phyloP scores from a whole-genome alignment of 495 filamentous ascomycete genomes.

The Jackrogersella minutella region DNA sequence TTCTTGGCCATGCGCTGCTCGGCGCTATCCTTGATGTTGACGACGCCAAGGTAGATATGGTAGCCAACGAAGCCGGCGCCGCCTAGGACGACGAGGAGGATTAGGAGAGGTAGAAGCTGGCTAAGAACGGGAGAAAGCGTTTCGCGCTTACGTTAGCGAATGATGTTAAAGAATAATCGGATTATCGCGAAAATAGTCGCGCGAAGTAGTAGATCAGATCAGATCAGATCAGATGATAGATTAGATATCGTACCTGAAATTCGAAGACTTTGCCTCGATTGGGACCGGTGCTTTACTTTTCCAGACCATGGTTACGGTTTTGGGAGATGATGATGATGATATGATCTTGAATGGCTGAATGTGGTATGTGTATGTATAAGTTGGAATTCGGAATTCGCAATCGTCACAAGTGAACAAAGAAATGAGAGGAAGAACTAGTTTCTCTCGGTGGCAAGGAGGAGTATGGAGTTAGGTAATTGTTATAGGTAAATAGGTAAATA shows the following conservation, averaged over 20 bases:
- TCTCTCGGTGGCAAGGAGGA: background rate
- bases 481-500: background rate
- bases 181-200: background rate
- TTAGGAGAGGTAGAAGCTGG: conserved; percentile 74
- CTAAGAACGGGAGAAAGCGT: conserved; percentile 43
- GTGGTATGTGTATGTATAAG: background rate
- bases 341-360: background rate
- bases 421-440: background rate
- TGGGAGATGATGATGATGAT: background rate
- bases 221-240: background rate
- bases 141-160: conserved; percentile 30
- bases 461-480: background rate
- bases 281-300: conserved; percentile 17
- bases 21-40: conserved; percentile 73
- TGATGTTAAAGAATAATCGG: background rate
- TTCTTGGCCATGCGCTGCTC: conserved; percentile 80
- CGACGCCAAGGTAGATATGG: conserved; percentile 73
- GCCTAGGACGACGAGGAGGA: conserved; percentile 72
- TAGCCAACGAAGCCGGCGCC: conserved; percentile 72
- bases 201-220: conserved; percentile 5
- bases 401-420: background rate
- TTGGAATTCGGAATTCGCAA: background rate
- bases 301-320: conserved; percentile 29
- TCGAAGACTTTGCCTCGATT: conserved; percentile 35
- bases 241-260: conserved; percentile 19